Evolutionary conservation across 2,329 filamentous ascomycete species (phyloP), one percentile per base, ranked within the genome.

Genomic region (Epichloe uncinata): DNA sequence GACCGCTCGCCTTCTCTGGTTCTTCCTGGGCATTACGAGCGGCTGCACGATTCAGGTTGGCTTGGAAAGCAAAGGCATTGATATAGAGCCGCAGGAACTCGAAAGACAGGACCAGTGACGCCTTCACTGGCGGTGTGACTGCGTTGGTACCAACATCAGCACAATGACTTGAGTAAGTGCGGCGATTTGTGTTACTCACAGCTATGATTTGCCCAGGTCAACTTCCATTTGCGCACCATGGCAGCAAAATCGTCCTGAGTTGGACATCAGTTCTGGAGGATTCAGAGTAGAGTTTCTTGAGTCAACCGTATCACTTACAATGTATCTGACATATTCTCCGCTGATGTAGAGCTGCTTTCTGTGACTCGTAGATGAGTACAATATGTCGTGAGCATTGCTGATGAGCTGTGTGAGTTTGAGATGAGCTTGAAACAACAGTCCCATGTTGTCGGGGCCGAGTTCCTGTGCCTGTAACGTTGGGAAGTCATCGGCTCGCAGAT

Each of bases 41-140:
- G 5, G 71, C 55, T 66, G 64, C 50, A 64, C 75, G 58, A 73
- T 75, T 56, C 65, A 78, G 46, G 77, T 81, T 84, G 3, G 84
- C 83, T 60, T 87, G 84, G 56, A 87, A 87, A 1, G 83, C 84
- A 59, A 87, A 87, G 0, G 84, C 83, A 52, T 85, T 86, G 46
- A 83, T 84, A 61, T 87, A 87, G 1, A 87, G 71, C 6, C 83
- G 74, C 2, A 87, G 66, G 58, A 86, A 87, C 56, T 87, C 82
- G 58, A 85, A 86, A 0, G 82, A 84, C 58, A 87, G 72, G 22
- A 85, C 70, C 2, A 87, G 65, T 5, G 78, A 84, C 3, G 79
- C 78, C 60, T 85, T 85, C 54, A 86, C 75, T 5, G 78, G 75
- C 1, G 78, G 72, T 1, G 82, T 83, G 59, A 77, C 75, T 78